Evolutionary conservation across 148 eudicot genomes (phyloP).

Genomic region (Camellia japonica): DNA sequence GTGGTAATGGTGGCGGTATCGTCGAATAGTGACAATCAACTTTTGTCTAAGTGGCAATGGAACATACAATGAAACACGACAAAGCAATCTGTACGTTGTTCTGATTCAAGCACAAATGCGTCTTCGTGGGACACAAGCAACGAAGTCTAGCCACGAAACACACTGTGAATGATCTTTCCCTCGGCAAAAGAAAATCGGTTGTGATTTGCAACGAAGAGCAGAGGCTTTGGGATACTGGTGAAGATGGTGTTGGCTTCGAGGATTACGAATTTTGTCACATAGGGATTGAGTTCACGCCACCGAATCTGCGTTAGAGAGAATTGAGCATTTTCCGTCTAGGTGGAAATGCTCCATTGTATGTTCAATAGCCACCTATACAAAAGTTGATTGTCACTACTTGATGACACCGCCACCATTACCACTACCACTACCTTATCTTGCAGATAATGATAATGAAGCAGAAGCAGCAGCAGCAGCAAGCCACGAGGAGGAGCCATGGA

Average conservation of each 20-base stretch:
- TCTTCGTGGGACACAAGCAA: slow-evolving; percentile 32
- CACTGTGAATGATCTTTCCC: slow-evolving; percentile 49
- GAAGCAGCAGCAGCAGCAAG: no score
- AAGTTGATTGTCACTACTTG: no score
- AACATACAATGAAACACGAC: slow-evolving; percentile 17
- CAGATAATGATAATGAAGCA: no score
- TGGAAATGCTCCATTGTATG: no score
- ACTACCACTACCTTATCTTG: no score
- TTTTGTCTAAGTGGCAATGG: no score
- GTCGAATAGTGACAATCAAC: no score
- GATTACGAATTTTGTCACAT: slow-evolving; percentile 70
- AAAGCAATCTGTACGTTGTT: slow-evolving; percentile 52
- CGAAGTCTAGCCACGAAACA: slow-evolving; percentile 46
- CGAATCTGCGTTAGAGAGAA: slow-evolving; percentile 35
- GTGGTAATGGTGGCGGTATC: no score
- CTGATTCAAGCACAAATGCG: slow-evolving; percentile 59
- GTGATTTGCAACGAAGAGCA: slow-evolving; percentile 50
- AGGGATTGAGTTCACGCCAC: slow-evolving; percentile 77
- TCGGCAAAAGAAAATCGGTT: slow-evolving; percentile 59
- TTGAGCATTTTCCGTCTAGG: no score
- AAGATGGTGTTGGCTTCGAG: slow-evolving; percentile 81
- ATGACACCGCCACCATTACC: no score
- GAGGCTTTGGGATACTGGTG: slow-evolving; percentile 81
- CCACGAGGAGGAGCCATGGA: no score
- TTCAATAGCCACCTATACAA: no score